Conservation (phyloP, 2,329 filamentous ascomycete species). For the Penicillium sp. region DNA sequence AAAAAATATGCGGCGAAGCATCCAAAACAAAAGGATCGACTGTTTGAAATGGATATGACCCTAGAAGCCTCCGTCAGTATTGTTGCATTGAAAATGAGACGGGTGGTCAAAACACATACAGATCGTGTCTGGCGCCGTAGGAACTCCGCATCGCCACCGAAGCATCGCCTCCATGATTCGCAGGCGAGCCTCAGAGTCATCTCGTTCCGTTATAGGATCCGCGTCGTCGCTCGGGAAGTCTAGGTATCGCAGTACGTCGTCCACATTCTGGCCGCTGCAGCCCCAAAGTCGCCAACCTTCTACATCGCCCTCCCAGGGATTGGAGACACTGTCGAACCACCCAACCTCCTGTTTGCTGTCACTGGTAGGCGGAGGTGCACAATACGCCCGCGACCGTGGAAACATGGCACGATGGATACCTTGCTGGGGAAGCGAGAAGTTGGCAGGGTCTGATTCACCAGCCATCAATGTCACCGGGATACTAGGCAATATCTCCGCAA, state of each 20-base stretch:
- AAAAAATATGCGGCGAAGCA: constrained; percentile 81
- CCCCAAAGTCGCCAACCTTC: constrained; percentile 85
- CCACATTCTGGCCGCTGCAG: constrained; percentile 84
- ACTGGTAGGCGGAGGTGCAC: constrained; percentile 30
- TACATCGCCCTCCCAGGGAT: constrained; percentile 85
- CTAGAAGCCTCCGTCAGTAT: constrained; percentile 40
- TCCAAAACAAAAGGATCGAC: constrained; percentile 85
- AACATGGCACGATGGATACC: constrained; percentile 91
- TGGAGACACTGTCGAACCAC: constrained; percentile 86
- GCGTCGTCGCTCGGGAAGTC: constrained; percentile 40
- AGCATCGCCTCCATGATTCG: constrained; percentile 94
- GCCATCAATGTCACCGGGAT: constrained; percentile 86
- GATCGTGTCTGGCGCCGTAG: constrained; percentile 90
- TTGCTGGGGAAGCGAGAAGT: constrained; percentile 84
- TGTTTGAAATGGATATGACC: constrained; percentile 94
- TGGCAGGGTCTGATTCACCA: constrained; percentile 78
- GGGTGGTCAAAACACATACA: constrained; percentile 54
- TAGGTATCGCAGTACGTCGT: constrained; percentile 90
- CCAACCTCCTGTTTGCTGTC: constrained; percentile 46
- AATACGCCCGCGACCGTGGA: constrained; percentile 65
- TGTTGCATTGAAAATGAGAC: neutral
- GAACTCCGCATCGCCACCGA: constrained; percentile 83
- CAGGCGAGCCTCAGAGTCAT: constrained; percentile 61
- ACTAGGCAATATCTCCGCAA: constrained; percentile 72
- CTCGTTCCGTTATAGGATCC: constrained; percentile 18